phyloP scores from a whole-genome alignment of 1,284 basidiomycete species.

The Leccinum pachyderme region DNA sequence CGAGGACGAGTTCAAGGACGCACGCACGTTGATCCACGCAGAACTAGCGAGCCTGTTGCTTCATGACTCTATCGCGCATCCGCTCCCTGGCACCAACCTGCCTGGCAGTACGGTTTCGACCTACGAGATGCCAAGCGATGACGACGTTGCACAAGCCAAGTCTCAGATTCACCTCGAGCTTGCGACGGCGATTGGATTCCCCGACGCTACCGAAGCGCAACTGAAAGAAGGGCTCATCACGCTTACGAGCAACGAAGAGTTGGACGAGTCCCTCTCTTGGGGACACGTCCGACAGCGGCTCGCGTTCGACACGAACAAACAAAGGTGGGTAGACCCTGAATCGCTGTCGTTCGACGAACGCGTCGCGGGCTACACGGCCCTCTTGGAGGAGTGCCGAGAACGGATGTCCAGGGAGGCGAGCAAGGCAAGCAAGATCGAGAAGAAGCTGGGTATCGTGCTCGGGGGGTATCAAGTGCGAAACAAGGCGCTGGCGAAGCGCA shows the following conservation, averaged over 20 bases:
- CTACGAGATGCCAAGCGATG: conserved; percentile 80
- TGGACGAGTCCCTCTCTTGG: conserved; percentile 67
- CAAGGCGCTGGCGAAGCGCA: conserved; percentile 63
- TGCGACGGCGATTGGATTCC: conserved; percentile 78
- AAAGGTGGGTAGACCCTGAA: conserved; percentile 68
- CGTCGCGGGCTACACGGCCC: conserved; percentile 59
- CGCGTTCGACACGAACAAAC: conserved; percentile 57
- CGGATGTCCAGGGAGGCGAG: conserved; percentile 80
- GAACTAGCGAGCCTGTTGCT: conserved; percentile 82
- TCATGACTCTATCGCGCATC: conserved; percentile 88
- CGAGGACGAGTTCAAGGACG: conserved; percentile 47
- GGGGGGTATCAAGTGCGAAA: conserved; percentile 90
- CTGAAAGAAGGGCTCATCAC: conserved; percentile 72
- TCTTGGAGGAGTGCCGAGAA: conserved; percentile 67
- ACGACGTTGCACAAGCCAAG: conserved; percentile 72
- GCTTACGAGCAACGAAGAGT: conserved; percentile 57
- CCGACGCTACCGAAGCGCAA: conserved; percentile 76
- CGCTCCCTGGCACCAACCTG: conserved; percentile 84
- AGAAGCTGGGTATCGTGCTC: conserved; percentile 84
- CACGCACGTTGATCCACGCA: conserved; percentile 67
- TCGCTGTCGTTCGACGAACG: conserved; percentile 59
- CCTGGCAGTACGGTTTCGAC: conserved; percentile 72
- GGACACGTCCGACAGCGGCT: conserved; percentile 57
- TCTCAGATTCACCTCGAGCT: conserved; percentile 78
- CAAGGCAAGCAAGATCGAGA: conserved; percentile 86